phyloP scores from a whole-genome alignment of 768 basidiomycete species.

The Russula emetica region DNA sequence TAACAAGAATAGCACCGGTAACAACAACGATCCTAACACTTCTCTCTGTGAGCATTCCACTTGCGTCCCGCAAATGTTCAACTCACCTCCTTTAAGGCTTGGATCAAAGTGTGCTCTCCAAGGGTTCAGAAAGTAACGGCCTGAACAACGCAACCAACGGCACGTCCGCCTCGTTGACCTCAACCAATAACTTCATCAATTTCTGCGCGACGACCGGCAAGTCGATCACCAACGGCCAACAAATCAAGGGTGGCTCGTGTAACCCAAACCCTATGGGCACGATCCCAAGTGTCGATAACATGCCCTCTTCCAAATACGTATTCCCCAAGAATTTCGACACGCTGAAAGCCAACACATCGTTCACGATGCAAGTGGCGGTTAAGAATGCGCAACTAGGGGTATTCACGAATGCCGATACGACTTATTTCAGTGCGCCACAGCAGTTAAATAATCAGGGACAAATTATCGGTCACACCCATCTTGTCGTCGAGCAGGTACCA shows the following conservation, averaged over 20 bases:
- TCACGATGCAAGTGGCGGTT: constrained; percentile 51
- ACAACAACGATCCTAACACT: constrained; percentile 40
- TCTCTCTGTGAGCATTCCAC: constrained; percentile 37
- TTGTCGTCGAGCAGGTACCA: constrained; percentile 52
- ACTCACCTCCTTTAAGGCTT: constrained; percentile 33
- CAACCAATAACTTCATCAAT: constrained; percentile 71
- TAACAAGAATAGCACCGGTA: not conserved
- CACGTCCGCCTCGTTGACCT: constrained; percentile 55
- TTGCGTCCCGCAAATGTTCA: not conserved
- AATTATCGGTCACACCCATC: constrained; percentile 58
- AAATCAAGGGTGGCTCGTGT: constrained; percentile 49
- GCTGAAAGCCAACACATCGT: constrained; percentile 44
- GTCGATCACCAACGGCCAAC: constrained; percentile 57
- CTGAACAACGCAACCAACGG: constrained; percentile 37
- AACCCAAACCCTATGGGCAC: constrained; percentile 60
- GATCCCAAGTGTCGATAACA: constrained; percentile 46
- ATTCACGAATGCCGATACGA: constrained; percentile 51
- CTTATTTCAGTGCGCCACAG: constrained; percentile 54
- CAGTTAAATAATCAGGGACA: constrained; percentile 45
- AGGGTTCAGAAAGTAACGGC: constrained; percentile 54
- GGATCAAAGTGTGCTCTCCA: constrained; percentile 47
- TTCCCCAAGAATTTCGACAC: constrained; percentile 45
- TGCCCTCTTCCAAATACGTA: constrained; percentile 53
- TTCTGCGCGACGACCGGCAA: constrained; percentile 45
- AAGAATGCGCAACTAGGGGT: constrained; percentile 45